These are phyloP conservation scores for Aspergillus felis DNA, from an alignment of 2,329 filamentous ascomycete genomes.

Conservation along the genomic window DNA sequence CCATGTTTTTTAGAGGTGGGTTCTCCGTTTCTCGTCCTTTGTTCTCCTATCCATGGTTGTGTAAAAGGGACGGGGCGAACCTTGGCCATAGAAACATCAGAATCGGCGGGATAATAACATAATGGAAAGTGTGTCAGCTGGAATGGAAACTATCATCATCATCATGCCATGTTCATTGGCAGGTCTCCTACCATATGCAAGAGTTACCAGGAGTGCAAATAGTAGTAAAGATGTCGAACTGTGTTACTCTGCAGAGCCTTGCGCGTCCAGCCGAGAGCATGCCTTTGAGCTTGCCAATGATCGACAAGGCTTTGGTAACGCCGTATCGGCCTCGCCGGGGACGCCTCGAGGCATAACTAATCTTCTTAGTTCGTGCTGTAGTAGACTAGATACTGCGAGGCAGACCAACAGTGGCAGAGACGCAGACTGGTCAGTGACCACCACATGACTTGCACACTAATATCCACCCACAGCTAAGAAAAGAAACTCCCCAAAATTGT, in stretches of 20 bases:
- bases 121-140: not conserved
- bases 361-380: not conserved
- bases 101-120: not conserved
- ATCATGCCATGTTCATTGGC: not conserved
- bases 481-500: conserved; percentile 8
- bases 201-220: not conserved
- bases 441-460: conserved; percentile 19
- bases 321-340: conserved; percentile 19
- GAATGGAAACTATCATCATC: not conserved
- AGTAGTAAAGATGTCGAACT: not conserved
- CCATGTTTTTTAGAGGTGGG: not conserved
- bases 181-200: not conserved
- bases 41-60: conserved; percentile 5
- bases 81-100: conserved; percentile 10
- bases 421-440: conserved; percentile 15
- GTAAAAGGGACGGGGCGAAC: conserved; percentile 25
- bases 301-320: conserved; percentile 1
- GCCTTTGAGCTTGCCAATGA: not conserved
- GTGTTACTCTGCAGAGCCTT: not conserved
- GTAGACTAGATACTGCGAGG: not conserved
- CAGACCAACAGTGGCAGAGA: not conserved
- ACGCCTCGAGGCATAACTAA: conserved; percentile 5
- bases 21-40: not conserved
- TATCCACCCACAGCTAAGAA: conserved; percentile 3
- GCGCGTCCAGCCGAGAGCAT: not conserved